Conservation (phyloP, 345 rosid genomes). For the Eucalyptus lansdowneana region DNA sequence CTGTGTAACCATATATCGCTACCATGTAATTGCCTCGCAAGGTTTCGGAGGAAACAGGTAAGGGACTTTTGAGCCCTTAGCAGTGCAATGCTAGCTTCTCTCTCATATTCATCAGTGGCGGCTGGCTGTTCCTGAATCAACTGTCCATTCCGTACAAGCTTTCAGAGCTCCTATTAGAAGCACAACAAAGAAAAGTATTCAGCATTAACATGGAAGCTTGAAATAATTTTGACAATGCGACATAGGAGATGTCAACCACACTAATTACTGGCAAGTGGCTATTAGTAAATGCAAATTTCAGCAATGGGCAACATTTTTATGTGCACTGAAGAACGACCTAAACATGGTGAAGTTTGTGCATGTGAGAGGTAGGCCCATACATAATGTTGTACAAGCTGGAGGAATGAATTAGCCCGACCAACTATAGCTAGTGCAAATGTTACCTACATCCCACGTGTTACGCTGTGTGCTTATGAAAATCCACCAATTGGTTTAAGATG, state of each 20-base stretch:
- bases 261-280: background rate
- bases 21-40: constrained; percentile 36
- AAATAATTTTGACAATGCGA: background rate
- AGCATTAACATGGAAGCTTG: background rate
- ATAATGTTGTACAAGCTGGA: background rate
- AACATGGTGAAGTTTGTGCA: too few species aligned
- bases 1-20: background rate
- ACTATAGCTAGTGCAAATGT: background rate
- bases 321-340: background rate
- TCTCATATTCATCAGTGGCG: constrained; percentile 9
- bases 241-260: background rate
- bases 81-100: constrained; percentile 16
- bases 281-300: background rate
- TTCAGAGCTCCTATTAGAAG: constrained; percentile 53
- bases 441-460: background rate
- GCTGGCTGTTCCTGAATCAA: constrained; percentile 20
- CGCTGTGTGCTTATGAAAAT: background rate
- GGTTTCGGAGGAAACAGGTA: constrained; percentile 27
- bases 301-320: background rate
- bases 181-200: background rate
- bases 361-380: background rate
- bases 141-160: constrained; percentile 60
- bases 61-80: constrained; percentile 42
- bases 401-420: background rate
- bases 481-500: background rate